Evolutionary conservation across 2,329 filamentous ascomycete species (phyloP).

Genomic region (Aspergillus caelatus): DNA sequence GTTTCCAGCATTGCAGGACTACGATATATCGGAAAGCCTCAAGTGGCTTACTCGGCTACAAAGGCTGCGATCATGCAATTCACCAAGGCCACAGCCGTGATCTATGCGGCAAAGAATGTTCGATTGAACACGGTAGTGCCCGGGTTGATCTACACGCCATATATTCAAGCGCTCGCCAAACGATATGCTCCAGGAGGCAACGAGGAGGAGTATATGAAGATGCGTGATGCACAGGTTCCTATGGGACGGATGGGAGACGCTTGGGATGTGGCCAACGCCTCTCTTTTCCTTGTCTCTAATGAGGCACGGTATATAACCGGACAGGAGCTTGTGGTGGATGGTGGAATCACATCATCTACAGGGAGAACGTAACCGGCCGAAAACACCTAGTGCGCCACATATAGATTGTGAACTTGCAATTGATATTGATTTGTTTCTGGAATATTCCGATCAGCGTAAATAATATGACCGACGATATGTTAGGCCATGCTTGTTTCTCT

Average conservation of each 20-base stretch:
- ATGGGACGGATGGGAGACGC: slow-evolving; percentile 37
- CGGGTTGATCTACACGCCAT: slow-evolving; percentile 60
- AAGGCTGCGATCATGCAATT: slow-evolving; percentile 58
- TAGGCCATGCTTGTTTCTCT: background rate
- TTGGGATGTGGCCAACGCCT: slow-evolving; percentile 38
- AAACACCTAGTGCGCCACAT: background rate
- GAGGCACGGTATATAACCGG: slow-evolving; percentile 39
- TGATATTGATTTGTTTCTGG: background rate
- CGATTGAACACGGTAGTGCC: slow-evolving; percentile 58
- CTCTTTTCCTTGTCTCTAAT: slow-evolving; percentile 33
- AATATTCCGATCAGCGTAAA: background rate
- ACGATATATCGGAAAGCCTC: slow-evolving; percentile 55
- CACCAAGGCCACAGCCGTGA: slow-evolving; percentile 53
- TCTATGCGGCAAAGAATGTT: slow-evolving; percentile 42
- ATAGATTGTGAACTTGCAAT: background rate
- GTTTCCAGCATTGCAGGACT: slow-evolving; percentile 57
- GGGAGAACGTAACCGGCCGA: background rate
- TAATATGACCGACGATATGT: background rate
- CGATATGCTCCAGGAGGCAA: slow-evolving; percentile 48
- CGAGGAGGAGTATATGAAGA: slow-evolving; percentile 43
- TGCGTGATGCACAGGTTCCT: slow-evolving; percentile 28
- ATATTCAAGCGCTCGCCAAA: slow-evolving; percentile 50
- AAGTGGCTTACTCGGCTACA: slow-evolving; percentile 57
- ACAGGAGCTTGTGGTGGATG: slow-evolving; percentile 41
- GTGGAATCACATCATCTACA: slow-evolving; percentile 35